These are phyloP conservation scores for Colletotrichum sp. DNA, from an alignment of 2,329 filamentous ascomycete species.

Conservation along the genomic window DNA sequence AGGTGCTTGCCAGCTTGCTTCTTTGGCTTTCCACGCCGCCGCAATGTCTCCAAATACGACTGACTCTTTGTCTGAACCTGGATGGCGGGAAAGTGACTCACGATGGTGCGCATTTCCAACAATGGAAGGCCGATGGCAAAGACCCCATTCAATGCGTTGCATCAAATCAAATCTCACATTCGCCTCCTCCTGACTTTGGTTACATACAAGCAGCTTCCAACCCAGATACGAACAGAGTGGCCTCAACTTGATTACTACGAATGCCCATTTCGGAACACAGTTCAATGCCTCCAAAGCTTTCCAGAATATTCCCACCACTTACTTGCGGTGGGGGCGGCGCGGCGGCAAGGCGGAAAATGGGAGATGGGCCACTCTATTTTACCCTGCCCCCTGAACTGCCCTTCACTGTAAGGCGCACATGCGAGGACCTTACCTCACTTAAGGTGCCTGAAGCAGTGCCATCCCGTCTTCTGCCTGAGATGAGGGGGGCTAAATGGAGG, in stretches of 20 bases:
- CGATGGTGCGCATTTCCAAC: background rate
- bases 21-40: background rate
- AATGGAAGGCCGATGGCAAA: background rate
- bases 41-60: background rate
- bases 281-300: constrained; percentile 1
- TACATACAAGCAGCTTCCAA: background rate
- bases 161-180: background rate
- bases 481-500: constrained; percentile 12
- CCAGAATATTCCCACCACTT: constrained; percentile 21
- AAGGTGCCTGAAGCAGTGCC: constrained; percentile 14
- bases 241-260: background rate
- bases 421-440: constrained; percentile 14
- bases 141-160: background rate
- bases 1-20: background rate
- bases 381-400: background rate
- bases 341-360: background rate
- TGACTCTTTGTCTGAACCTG: background rate
- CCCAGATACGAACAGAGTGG: constrained; percentile 14
- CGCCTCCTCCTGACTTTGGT: background rate
- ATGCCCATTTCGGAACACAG: background rate
- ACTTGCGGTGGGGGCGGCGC: background rate
- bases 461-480: constrained; percentile 20
- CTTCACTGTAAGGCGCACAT: background rate
- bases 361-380: background rate
- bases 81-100: constrained; percentile 1